Evolutionary conservation across 1,284 basidiomycete genomes (phyloP).

Genomic region (Marasmius tenuissimus): DNA sequence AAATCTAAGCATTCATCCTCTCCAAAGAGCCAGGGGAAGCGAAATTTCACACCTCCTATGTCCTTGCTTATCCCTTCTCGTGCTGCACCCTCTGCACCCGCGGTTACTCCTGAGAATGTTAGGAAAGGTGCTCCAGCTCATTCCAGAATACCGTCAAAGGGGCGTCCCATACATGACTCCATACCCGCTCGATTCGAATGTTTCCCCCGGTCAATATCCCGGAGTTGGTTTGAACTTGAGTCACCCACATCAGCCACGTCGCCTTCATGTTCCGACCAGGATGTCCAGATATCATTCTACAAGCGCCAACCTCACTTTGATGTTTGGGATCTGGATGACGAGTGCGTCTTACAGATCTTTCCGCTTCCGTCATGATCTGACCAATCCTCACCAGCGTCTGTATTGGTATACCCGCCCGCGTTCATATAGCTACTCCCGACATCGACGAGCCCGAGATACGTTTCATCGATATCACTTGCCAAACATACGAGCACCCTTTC

Average conservation of each 20-base stretch:
- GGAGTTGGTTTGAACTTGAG: background rate
- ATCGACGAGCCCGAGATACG: background rate
- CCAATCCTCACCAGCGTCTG: background rate
- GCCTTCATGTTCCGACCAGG: background rate
- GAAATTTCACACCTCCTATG: background rate
- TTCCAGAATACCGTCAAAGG: background rate
- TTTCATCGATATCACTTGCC: background rate
- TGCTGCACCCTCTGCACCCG: background rate
- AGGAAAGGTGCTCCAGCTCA: background rate
- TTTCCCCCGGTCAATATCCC: background rate
- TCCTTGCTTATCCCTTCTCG: background rate
- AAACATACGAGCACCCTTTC: background rate
- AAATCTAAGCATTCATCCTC: background rate
- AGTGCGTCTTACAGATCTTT: background rate
- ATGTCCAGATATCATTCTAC: background rate
- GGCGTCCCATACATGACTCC: background rate
- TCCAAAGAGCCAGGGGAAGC: background rate
- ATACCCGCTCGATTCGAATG: background rate
- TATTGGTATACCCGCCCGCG: background rate
- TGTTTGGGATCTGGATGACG: conserved; percentile 1
- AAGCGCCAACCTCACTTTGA: background rate
- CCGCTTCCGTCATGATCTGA: background rate
- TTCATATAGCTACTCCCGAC: background rate
- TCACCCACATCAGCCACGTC: background rate
- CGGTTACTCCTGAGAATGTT: background rate